Base-by-base conservation (phyloP, 2,329 filamentous ascomycete species). In the Uncinocarpus reesii region DNA sequence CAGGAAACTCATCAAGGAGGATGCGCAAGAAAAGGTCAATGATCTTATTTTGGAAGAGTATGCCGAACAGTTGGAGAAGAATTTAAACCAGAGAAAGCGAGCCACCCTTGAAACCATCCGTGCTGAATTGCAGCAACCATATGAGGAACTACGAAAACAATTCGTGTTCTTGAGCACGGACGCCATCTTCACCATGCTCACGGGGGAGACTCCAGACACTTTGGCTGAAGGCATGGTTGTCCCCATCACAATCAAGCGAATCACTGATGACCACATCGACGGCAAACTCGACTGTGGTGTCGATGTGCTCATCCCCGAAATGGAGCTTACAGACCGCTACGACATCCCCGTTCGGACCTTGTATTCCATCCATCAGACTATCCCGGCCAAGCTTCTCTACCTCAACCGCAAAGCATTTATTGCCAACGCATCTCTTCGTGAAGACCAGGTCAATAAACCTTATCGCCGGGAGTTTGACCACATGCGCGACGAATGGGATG, bases 21-120 rank as follows among this genome's bases (percentile, higher is more conserved):
- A 95, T 41, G 84, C 88, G 55, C 86, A 93, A 58, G 90, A 96
- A 59, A 86, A 89, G 61, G 88, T 98, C 62, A 95, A 96, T 60
- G 92, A 98, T 61, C 75, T 98, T 37, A 88, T 95, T 52, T 75
- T 98, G 3, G 92, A 98, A 65, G 88, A 96, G 65, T 98, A 98
- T 60, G 92, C 92, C 0, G 87, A 95, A 60, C 90, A 98, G 70
- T 74, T 98, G 55, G 85, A 95, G 70, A 83, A 79, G 56, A 93
- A 95, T 58, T 89, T 95, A 63, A 88, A 87, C 58, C 89, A 95
- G 64, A 81, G 85, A 56, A 98, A 98, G 72, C 86, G 92, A 50
- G 90, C 90, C 1, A 98, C 92, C 1, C 75, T 98, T 10, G 92
- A 98, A 66, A 94, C 88, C 0, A 98, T 98, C 61, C 85, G 92